Conservation (phyloP, 495 filamentous ascomycete genomes). For the Pseudevernia furfuracea region DNA sequence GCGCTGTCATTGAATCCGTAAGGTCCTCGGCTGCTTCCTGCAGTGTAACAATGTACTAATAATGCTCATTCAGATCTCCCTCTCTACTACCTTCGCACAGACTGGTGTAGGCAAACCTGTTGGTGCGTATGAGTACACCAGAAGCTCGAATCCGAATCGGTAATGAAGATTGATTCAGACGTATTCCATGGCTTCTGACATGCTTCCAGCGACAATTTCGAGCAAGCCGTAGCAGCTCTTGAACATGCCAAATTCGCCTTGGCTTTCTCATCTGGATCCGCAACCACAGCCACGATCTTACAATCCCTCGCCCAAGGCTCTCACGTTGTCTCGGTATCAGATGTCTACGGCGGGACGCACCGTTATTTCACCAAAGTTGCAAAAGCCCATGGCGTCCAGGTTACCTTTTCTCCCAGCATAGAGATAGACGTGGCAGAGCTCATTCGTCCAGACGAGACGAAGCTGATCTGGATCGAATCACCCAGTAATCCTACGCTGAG, state of each 20-base stretch:
- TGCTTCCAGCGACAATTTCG: slow-evolving; percentile 66
- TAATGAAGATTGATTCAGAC: slow-evolving; percentile 18
- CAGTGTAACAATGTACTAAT: slow-evolving; percentile 15
- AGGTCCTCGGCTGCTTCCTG: slow-evolving; percentile 2
- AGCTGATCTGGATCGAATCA: slow-evolving; percentile 94
- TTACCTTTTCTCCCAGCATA: slow-evolving; percentile 86
- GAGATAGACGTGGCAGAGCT: slow-evolving; percentile 76
- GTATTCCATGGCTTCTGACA: not conserved
- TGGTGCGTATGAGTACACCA: slow-evolving; percentile 81
- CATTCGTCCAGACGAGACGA: slow-evolving; percentile 76
- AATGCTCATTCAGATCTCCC: slow-evolving; percentile 58
- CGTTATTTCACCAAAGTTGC: slow-evolving; percentile 99
- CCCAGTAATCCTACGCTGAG: slow-evolving; percentile 90
- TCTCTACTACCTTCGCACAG: slow-evolving; percentile 91
- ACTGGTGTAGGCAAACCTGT: slow-evolving; percentile 75
- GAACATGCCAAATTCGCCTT: slow-evolving; percentile 90
- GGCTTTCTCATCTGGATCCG: slow-evolving; percentile 90
- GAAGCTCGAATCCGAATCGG: slow-evolving; percentile 89
- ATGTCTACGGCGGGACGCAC: slow-evolving; percentile 97
- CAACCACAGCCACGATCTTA: slow-evolving; percentile 84
- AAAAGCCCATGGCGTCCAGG: slow-evolving; percentile 83
- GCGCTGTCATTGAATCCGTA: slow-evolving; percentile 86
- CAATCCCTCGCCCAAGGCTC: slow-evolving; percentile 88
- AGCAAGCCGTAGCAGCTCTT: slow-evolving; percentile 80
- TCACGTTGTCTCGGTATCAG: slow-evolving; percentile 90